phyloP scores from a whole-genome alignment of 306 rosid genomes.

The Cucumis hystrix region DNA sequence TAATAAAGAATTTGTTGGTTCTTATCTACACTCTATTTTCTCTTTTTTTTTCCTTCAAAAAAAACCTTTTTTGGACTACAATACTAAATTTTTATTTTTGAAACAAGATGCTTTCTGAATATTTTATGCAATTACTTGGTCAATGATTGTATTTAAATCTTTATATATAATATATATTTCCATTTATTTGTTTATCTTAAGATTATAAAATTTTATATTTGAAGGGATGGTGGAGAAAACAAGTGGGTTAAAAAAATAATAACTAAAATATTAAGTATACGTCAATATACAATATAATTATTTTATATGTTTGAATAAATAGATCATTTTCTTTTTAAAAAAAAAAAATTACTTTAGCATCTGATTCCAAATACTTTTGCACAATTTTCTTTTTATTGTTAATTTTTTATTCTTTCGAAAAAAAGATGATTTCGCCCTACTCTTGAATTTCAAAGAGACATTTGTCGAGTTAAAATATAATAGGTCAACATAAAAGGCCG shows the following conservation, averaged over 20 bases:
- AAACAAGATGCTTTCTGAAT: slow-evolving; percentile 22
- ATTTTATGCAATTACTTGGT: slow-evolving; percentile 21
- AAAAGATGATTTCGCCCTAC: too few relatives aligned
- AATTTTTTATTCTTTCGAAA: too few relatives aligned
- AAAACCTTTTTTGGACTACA: background rate
- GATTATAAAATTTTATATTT: background rate
- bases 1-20: slow-evolving; percentile 1
- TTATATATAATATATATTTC: background rate
- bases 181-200: background rate
- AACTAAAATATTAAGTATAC: background rate
- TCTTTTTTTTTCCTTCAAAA: too few relatives aligned
- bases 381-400: too few relatives aligned
- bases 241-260: background rate
- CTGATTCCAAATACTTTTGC: background rate
- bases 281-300: background rate
- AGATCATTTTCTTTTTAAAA: background rate
- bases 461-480: too few relatives aligned
- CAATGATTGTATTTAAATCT: slow-evolving; percentile 19
- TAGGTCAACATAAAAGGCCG: too few relatives aligned
- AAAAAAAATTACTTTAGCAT: background rate
- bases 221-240: background rate
- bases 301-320: background rate
- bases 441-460: too few relatives aligned
- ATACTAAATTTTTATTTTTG: background rate
- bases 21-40: background rate